Evolutionary conservation across 495 filamentous ascomycete genomes (phyloP).

Genomic region (Lichina pygmaea): DNA sequence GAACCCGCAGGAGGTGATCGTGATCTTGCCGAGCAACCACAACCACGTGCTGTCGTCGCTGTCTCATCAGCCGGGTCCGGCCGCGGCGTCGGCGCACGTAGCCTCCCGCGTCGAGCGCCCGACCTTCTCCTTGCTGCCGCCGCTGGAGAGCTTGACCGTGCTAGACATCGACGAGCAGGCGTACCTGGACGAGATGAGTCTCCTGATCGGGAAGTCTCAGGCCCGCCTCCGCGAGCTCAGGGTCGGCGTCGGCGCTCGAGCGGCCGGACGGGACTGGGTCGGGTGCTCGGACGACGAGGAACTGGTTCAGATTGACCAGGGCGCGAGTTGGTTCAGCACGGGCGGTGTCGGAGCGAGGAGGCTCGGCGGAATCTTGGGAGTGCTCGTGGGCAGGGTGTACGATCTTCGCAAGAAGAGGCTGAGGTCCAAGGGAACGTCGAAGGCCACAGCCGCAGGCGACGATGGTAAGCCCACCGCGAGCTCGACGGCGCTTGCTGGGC

Average conservation of each 20-base stretch:
- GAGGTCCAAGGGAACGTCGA: slow-evolving; percentile 4
- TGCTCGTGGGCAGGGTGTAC: slow-evolving; percentile 36
- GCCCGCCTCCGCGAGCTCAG: slow-evolving; percentile 44
- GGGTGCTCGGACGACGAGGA: slow-evolving; percentile 30
- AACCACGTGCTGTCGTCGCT: background rate
- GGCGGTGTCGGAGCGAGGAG: slow-evolving; percentile 11
- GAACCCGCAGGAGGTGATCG: slow-evolving; percentile 2
- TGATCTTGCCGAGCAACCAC: background rate
- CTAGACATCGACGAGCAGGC: slow-evolving; percentile 71
- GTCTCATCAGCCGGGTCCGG: slow-evolving; percentile 1
- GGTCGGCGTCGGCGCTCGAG: slow-evolving; percentile 35
- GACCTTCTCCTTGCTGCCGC: slow-evolving; percentile 60
- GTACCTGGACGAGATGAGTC: slow-evolving; percentile 73
- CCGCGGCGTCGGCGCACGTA: slow-evolving; percentile 3
- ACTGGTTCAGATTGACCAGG: slow-evolving; percentile 30
- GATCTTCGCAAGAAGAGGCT: slow-evolving; percentile 24
- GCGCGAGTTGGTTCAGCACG: slow-evolving; percentile 5
- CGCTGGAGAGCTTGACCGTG: slow-evolving; percentile 55
- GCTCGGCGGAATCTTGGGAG: slow-evolving; percentile 48
- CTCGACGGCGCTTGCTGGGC: background rate
- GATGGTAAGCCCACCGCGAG: background rate
- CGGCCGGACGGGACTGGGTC: slow-evolving; percentile 21
- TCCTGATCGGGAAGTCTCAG: slow-evolving; percentile 50
- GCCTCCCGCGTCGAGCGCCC: slow-evolving; percentile 43
- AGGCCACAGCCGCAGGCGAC: background rate